These are phyloP conservation scores for Sporormia fimetaria DNA, from an alignment of 495 filamentous ascomycete species.

Conservation along the genomic window DNA sequence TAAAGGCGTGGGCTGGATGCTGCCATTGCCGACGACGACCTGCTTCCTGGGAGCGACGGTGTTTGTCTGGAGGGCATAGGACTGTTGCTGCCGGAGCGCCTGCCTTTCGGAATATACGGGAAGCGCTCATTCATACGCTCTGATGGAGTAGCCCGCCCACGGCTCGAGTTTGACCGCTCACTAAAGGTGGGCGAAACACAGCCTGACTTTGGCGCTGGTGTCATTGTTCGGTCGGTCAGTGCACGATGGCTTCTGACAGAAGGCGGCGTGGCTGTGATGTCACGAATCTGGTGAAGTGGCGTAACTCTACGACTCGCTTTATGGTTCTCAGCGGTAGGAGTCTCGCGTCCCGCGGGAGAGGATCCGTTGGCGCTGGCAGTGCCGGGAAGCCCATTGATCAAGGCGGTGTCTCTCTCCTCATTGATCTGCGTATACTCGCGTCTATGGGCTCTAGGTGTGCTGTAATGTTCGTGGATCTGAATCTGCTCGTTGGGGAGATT, in stretches of 20 bases:
- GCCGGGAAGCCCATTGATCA: conserved; percentile 3
- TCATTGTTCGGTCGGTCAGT: too few relatives aligned
- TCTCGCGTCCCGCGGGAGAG: neutral
- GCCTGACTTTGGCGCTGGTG: neutral
- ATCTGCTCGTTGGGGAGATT: conserved; percentile 9
- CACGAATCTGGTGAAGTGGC: too few relatives aligned
- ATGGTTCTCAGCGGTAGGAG: neutral
- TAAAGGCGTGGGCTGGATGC: conserved; percentile 10
- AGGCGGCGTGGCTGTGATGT: too few relatives aligned
- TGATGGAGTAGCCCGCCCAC: neutral
- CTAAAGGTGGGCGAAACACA: conserved; percentile 2
- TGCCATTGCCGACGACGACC: conserved; percentile 6
- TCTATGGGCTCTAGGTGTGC: conserved; percentile 7
- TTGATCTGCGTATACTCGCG: conserved; percentile 15
- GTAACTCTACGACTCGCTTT: neutral
- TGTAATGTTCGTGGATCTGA: conserved; percentile 10
- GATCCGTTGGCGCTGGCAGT: neutral
- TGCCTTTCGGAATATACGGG: conserved; percentile 25
- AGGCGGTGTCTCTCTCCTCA: conserved; percentile 1
- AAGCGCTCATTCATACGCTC: conserved; percentile 30
- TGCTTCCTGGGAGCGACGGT: neutral
- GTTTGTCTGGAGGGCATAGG: neutral
- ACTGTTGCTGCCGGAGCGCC: conserved; percentile 18
- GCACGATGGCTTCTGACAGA: too few relatives aligned
- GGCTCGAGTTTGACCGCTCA: neutral